Evolutionary conservation across 176 grass and related monocot genomes (phyloP), one percentile per base, ranked within the genome.

Genomic region (Bothriochloa decipiens): DNA sequence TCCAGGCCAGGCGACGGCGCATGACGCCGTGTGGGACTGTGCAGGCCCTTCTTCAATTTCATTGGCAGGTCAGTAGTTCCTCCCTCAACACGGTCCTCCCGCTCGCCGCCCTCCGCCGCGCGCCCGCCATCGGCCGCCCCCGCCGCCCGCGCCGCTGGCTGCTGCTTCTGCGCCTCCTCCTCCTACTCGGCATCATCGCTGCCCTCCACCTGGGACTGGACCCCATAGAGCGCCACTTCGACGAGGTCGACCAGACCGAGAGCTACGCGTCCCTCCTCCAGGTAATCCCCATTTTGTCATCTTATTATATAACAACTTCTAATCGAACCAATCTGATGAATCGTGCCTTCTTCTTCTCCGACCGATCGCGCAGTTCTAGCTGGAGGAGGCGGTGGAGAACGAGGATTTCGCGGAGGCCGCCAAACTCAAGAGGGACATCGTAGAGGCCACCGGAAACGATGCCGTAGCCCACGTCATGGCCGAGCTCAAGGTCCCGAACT

Each of bases 301-400:
- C 66, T 0, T 27, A 1, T 17, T n/a, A n/a, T n/a, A n/a, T n/a
- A n/a, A n/a, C n/a, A 20, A 9, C 32, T 39, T 4, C 49, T 40
- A 70, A 81, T 76, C 36, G 70, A 68, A 32, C 46, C 60, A 42
- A 55, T 60, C 64, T 53, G 77, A 47, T 50, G 52, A 70, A 81
- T 85, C 39, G 65, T n/a, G n/a, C n/a, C n/a, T n/a, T n/a, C 53
- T 23, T 53, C 37, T 32, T 32, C 29, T 32, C 26, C 41, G 28
- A 53, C 7, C 11, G 73, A 53, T 18, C 10, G 74, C 7, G 74
- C 90, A 92, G 89, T 98, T 98, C 86, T 89, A 98, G 87, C 85
- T 98, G 23, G 93, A 98, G 89, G 96, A 98, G 87, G 96, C 96
- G 39, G 87, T 98, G 18, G 96, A 98, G 10, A 94, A 85, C 45